phyloP scores from a whole-genome alignment of 2,329 filamentous ascomycete species.

The Aspergillus sp. region DNA sequence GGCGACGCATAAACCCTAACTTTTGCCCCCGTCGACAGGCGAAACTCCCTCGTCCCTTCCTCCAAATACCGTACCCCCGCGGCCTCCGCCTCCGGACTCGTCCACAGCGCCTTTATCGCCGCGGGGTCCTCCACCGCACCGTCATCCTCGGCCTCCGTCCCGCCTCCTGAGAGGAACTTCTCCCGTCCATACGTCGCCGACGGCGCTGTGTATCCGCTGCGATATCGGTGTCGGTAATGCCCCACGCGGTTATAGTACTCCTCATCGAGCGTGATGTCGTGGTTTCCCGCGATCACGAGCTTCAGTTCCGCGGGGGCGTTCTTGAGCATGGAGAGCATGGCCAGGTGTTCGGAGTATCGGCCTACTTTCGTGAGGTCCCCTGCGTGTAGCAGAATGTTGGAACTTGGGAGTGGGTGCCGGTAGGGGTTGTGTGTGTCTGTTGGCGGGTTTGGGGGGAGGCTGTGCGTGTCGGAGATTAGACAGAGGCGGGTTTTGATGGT shows the following conservation, averaged over 20 bases:
- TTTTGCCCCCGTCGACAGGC: constrained; percentile 46
- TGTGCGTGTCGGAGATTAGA: constrained; percentile 47
- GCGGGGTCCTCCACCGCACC: constrained; percentile 17
- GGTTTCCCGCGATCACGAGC: constrained; percentile 63
- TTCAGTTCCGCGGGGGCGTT: constrained; percentile 56
- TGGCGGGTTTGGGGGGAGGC: constrained; percentile 22
- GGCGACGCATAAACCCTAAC: constrained; percentile 53
- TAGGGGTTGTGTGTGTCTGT: constrained; percentile 27
- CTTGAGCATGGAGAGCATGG: constrained; percentile 48
- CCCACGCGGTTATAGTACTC: constrained; percentile 44
- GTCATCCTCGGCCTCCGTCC: constrained; percentile 8
- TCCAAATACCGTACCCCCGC: constrained; percentile 57
- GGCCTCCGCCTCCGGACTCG: constrained; percentile 40
- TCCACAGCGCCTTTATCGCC: constrained; percentile 49
- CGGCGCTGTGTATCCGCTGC: constrained; percentile 10
- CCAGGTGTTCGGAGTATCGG: constrained; percentile 47
- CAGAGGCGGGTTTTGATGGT: constrained; percentile 41
- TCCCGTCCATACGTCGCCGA: constrained; percentile 17
- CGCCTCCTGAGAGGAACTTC: constrained; percentile 8
- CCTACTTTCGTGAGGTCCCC: constrained; percentile 60
- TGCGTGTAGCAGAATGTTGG: constrained; percentile 58
- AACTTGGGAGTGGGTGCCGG: constrained; percentile 47
- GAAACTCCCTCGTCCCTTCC: constrained; percentile 52
- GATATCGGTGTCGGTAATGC: constrained; percentile 27
- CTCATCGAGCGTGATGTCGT: constrained; percentile 59